A percentile compares a stretch with the other conserved stretches of the same genome.
Conservation (phyloP, 2,329 filamentous ascomycete species). For the Paradendryphiella salina region DNA sequence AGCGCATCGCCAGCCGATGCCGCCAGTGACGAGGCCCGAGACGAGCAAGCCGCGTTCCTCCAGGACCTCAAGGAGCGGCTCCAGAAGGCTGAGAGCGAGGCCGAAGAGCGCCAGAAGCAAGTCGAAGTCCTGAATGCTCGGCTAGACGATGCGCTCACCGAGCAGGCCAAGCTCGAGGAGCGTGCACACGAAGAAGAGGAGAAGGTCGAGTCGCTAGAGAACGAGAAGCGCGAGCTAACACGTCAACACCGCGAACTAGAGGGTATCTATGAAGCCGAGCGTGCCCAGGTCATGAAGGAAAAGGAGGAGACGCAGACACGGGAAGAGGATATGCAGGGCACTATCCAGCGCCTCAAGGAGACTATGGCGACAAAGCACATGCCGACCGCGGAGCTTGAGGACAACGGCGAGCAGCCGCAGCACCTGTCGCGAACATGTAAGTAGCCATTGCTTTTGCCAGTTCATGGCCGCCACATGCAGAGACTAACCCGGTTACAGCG, state of each 20-base stretch:
- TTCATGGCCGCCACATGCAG: not conserved
- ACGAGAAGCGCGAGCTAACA: constrained; percentile 80
- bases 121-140: constrained; percentile 80
- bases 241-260: constrained; percentile 90
- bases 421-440: constrained; percentile 58
- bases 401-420: constrained; percentile 45
- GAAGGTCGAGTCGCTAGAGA: constrained; percentile 76
- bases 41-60: constrained; percentile 75
- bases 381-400: constrained; percentile 53
- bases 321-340: constrained; percentile 87
- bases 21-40: constrained; percentile 67
- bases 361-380: constrained; percentile 75
- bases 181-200: constrained; percentile 84
- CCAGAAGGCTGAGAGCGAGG: constrained; percentile 74
- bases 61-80: constrained; percentile 85
- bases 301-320: constrained; percentile 83
- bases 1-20: constrained; percentile 44
- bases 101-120: constrained; percentile 82
- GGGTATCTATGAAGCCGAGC: constrained; percentile 87
- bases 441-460: constrained; percentile 17
- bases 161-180: constrained; percentile 87
- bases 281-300: constrained; percentile 83
- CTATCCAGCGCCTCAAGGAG: constrained; percentile 91
- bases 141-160: constrained; percentile 79
- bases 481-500: constrained; percentile 38